Conservation (phyloP, 1,139 yeast species). For the Torulaspora pretoriensis region DNA sequence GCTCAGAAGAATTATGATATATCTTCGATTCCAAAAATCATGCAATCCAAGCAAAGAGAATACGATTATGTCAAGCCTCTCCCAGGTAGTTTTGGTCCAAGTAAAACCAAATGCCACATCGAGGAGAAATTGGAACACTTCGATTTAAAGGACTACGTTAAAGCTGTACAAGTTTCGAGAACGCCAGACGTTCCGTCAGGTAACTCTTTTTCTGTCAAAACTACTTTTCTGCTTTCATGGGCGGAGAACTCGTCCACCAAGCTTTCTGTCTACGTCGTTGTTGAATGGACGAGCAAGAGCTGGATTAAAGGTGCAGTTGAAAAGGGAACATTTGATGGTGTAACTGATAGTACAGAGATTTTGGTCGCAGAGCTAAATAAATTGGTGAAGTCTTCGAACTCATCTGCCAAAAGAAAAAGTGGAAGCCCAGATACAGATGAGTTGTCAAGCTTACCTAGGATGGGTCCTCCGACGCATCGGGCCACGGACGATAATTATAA, state of each 20-base stretch:
- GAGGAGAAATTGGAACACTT: slow-evolving; percentile 62
- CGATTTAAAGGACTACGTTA: slow-evolving; percentile 54
- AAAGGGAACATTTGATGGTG: slow-evolving; percentile 62
- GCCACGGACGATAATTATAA: slow-evolving; percentile 51
- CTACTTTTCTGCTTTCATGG: slow-evolving; percentile 63
- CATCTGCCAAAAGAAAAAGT: slow-evolving; percentile 10
- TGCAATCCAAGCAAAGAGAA: slow-evolving; percentile 45
- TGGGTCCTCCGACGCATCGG: slow-evolving; percentile 56
- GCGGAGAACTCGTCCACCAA: slow-evolving; percentile 64
- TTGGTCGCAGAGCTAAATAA: slow-evolving; percentile 44
- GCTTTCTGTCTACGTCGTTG: slow-evolving; percentile 58
- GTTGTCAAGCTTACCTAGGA: slow-evolving; percentile 35
- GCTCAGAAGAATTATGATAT: slow-evolving; percentile 72
- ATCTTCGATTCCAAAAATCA: slow-evolving; percentile 49
- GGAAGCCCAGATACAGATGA: slow-evolving; percentile 25
- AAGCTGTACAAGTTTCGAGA: slow-evolving; percentile 62
- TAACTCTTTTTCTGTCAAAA: slow-evolving; percentile 65
- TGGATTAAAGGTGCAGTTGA: slow-evolving; percentile 53
- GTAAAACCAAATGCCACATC: slow-evolving; percentile 77
- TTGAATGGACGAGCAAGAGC: slow-evolving; percentile 72
- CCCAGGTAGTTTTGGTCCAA: slow-evolving; percentile 84
- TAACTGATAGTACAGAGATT: slow-evolving; percentile 50
- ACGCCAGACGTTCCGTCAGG: slow-evolving; percentile 98
- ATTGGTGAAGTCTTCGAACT: slow-evolving; percentile 18
- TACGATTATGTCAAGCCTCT: slow-evolving; percentile 78